Percentiles rank a stretch among this genome's conserved stretches.
These are phyloP conservation scores for Aspergillus saccharolyticus DNA, from an alignment of 495 filamentous ascomycete species.

Conservation along the genomic window DNA sequence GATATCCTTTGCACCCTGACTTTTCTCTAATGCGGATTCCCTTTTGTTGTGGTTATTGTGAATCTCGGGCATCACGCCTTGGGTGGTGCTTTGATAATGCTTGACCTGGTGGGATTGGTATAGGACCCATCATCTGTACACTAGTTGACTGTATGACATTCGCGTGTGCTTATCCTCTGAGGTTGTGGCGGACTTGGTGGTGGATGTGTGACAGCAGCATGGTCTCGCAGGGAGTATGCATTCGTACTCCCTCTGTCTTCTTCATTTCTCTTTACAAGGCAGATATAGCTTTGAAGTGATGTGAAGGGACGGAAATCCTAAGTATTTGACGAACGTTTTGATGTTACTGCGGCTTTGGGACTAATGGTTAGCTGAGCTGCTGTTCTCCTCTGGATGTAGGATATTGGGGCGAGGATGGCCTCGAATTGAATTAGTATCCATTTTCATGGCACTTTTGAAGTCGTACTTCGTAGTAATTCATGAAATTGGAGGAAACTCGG, in stretches of 20 bases:
- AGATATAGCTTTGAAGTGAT: constrained; percentile 6
- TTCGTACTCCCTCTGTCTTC: background rate
- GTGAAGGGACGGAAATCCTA: constrained; percentile 10
- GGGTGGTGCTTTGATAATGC: background rate
- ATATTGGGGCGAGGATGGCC: too few relatives aligned
- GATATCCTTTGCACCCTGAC: background rate
- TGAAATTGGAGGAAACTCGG: too few relatives aligned
- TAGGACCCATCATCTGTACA: background rate
- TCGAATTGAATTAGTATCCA: too few relatives aligned
- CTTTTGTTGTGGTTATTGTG: background rate
- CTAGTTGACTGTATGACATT: constrained; percentile 2
- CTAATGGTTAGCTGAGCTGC: background rate
- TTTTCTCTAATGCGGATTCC: background rate
- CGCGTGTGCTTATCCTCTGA: background rate
- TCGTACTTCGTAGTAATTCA: too few relatives aligned
- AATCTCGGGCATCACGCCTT: background rate
- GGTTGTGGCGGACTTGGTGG: background rate
- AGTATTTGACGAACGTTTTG: background rate
- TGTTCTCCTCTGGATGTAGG: background rate
- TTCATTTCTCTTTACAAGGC: background rate
- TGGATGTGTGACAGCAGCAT: background rate
- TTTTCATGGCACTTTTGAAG: too few relatives aligned
- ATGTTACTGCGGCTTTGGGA: background rate
- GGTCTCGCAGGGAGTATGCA: background rate
- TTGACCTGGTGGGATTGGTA: background rate